Evolutionary conservation across 305 asterid genomes (phyloP).

Genomic region (Euphrasia arctica): DNA sequence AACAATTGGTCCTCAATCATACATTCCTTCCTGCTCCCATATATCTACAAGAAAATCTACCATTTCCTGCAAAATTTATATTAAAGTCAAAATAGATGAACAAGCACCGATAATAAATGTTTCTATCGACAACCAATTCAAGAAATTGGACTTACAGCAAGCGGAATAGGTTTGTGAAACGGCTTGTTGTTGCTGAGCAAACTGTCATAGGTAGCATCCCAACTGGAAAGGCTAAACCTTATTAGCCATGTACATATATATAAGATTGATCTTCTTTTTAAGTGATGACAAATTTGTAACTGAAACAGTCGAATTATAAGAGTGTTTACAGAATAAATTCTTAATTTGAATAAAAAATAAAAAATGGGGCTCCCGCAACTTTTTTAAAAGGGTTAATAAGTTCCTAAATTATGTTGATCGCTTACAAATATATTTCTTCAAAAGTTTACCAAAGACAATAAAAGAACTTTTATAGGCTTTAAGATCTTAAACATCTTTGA

Average conservation of each 20-base stretch:
- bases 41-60: conserved; percentile 73
- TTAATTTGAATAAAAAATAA: too few relatives aligned
- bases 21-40: conserved; percentile 83
- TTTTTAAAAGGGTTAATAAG: not conserved
- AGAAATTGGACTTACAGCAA: conserved; percentile 49
- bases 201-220: conserved; percentile 72
- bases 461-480: not conserved
- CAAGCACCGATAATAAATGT: not conserved
- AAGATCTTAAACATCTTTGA: not conserved
- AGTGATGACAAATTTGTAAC: not conserved
- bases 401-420: not conserved
- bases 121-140: not conserved
- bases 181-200: conserved; percentile 74
- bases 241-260: conserved; percentile 20
- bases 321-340: not conserved
- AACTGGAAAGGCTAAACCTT: conserved; percentile 50
- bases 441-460: not conserved
- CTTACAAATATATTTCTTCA: not conserved
- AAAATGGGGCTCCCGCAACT: too few relatives aligned
- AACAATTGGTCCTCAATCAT: conserved; percentile 31
- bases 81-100: conserved; percentile 14
- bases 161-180: conserved; percentile 60
- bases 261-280: too few relatives aligned
- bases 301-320: not conserved
- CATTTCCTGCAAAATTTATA: conserved; percentile 55